These are phyloP conservation scores for Umbelopsis sp. DNA, from an alignment of 192 early-diverging fungal species.

Conservation along the genomic window DNA sequence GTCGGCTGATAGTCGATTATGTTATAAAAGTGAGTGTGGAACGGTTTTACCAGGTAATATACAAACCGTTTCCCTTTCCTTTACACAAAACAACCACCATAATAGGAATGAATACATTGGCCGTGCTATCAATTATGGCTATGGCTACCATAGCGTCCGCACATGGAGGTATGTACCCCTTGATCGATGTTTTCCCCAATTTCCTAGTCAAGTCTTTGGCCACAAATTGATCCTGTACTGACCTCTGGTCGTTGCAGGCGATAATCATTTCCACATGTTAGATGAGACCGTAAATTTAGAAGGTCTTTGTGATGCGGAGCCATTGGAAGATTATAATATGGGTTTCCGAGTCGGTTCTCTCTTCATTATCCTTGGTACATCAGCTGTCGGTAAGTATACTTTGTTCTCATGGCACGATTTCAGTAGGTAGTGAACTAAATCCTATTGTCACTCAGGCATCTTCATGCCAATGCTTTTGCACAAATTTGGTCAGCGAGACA, in stretches of 20 bases:
- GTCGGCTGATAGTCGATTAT: too few species aligned
- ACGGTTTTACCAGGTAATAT: too few species aligned
- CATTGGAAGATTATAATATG: slow-evolving; percentile 34
- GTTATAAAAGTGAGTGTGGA: too few species aligned
- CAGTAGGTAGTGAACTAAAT: neutral
- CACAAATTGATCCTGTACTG: neutral
- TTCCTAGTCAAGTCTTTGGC: too few species aligned
- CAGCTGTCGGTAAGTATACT: slow-evolving; percentile 31
- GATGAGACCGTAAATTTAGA: neutral
- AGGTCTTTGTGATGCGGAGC: neutral
- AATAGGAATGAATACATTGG: too few species aligned
- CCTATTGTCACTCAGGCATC: slow-evolving; percentile 20
- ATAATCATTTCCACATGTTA: too few species aligned
- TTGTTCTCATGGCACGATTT: neutral
- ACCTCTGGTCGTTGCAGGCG: neutral
- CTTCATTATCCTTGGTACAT: slow-evolving; percentile 38
- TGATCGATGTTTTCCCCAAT: too few species aligned
- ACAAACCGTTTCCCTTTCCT: too few species aligned
- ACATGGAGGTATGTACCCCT: too few species aligned
- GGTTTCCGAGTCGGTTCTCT: slow-evolving; percentile 33
- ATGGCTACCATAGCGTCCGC: too few species aligned
- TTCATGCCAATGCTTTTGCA: slow-evolving; percentile 33
- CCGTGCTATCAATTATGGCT: too few species aligned
- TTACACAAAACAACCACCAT: too few species aligned
- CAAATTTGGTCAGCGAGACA: slow-evolving; percentile 18